These are phyloP conservation scores for Thalassiosira pacifica DNA, from an alignment of 352 stramenopile genomes.

Conservation along the genomic window DNA sequence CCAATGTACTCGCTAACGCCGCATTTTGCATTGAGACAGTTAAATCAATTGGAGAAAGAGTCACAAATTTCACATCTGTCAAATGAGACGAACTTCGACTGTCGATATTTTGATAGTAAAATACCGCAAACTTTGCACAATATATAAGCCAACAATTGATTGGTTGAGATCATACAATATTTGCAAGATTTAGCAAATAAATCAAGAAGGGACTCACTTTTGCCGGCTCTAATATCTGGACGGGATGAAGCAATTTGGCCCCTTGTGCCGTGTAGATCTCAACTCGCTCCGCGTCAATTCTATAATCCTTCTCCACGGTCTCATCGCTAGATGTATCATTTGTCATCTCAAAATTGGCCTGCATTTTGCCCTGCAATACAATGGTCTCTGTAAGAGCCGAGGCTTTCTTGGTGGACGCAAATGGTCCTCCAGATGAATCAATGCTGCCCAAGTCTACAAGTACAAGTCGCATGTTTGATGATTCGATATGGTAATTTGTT, in stretches of 20 bases:
- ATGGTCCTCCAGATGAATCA: constrained; percentile 58
- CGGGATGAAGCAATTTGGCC: constrained; percentile 70
- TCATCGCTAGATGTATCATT: constrained; percentile 49
- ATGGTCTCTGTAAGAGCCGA: constrained; percentile 79
- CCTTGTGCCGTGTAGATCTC: constrained; percentile 87
- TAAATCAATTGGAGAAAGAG: constrained; percentile 75
- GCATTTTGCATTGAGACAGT: constrained; percentile 87
- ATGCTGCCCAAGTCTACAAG: constrained; percentile 71
- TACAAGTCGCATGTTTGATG: constrained; percentile 70
- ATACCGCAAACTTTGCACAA: constrained; percentile 61
- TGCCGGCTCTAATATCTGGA: constrained; percentile 85
- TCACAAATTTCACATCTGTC: constrained; percentile 76
- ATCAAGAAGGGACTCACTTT: constrained; percentile 16
- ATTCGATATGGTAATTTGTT: constrained; percentile 69
- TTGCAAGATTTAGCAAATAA: constrained; percentile 19
- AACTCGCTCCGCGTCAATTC: constrained; percentile 80
- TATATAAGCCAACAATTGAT: background rate
- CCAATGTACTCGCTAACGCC: constrained; percentile 82
- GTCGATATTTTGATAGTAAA: constrained; percentile 65
- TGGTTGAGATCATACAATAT: background rate
- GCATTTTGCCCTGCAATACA: constrained; percentile 82
- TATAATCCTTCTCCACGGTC: constrained; percentile 71
- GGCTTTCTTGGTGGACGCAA: constrained; percentile 46
- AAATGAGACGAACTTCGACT: constrained; percentile 58
- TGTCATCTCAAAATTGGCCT: constrained; percentile 68